Conservation (phyloP, 208 protist species). For the Acanthamoeba healyi region DNA sequence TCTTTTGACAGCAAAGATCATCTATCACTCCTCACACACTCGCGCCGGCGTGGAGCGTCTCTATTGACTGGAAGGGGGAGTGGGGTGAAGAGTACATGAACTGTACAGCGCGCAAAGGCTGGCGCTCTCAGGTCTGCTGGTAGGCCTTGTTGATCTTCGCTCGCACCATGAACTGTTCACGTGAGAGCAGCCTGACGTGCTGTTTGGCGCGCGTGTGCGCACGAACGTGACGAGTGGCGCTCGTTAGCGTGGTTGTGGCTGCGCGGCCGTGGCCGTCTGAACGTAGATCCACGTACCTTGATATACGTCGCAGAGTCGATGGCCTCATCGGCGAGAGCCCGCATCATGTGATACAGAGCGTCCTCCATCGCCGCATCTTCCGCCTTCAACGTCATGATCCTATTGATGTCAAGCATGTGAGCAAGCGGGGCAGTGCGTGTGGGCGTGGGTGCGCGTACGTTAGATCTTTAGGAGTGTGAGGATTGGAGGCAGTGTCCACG, state of each 20-base stretch:
- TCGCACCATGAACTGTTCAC: constrained; percentile 33
- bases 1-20: too few species aligned
- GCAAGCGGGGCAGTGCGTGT: neutral
- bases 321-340: neutral
- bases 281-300: neutral
- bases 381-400: constrained; percentile 8
- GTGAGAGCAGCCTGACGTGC: neutral
- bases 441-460: neutral
- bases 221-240: too few species aligned
- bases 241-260: too few species aligned
- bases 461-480: neutral
- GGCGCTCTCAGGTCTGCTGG: neutral
- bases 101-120: neutral
- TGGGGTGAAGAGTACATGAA: too few species aligned
- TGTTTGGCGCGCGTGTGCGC: neutral
- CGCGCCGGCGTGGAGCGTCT: too few species aligned
- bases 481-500: neutral
- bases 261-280: neutral
- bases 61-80: too few species aligned
- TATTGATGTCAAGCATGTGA: neutral
- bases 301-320: constrained; percentile 11
- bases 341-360: neutral
- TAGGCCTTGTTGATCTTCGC: constrained; percentile 20
- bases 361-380: constrained; percentile 25
- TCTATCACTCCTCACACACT: too few species aligned